Conservation (phyloP, 192 early-diverging fungal species). For the Entrophospora sp. region DNA sequence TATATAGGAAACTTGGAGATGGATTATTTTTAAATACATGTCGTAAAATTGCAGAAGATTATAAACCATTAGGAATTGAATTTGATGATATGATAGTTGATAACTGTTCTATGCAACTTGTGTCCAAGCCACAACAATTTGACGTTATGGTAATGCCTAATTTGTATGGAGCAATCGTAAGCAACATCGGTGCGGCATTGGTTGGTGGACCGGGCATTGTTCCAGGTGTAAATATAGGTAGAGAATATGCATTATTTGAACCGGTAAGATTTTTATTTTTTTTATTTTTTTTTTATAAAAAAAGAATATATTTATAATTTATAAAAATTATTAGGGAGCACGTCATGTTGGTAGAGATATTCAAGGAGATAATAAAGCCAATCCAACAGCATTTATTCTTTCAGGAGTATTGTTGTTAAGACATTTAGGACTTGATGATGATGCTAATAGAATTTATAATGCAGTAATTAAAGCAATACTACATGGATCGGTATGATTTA, state of each 20-base stretch:
- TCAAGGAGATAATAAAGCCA: constrained; percentile 89
- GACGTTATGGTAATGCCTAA: constrained; percentile 99
- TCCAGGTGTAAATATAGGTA: constrained; percentile 96
- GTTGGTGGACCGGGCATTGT: constrained; percentile 94
- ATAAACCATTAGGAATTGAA: constrained; percentile 80
- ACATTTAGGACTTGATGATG: constrained; percentile 81
- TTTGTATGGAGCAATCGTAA: constrained; percentile 99
- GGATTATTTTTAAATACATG: constrained; percentile 96
- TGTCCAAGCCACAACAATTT: constrained; percentile 93
- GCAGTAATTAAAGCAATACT: constrained; percentile 86
- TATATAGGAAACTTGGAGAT: constrained; percentile 83
- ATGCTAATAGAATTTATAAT: constrained; percentile 85
- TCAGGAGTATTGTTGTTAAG: constrained; percentile 94
- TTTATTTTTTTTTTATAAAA: background rate
- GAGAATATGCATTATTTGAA: constrained; percentile 96
- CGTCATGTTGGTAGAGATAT: constrained; percentile 98
- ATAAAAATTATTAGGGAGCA: constrained; percentile 52
- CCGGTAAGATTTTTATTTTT: constrained; percentile 50
- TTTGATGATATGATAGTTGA: constrained; percentile 99
- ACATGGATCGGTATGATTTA: constrained; percentile 60
- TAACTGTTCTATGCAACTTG: constrained; percentile 99
- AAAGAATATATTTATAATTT: background rate
- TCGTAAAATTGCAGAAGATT: constrained; percentile 81
- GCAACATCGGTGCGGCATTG: constrained; percentile 95
- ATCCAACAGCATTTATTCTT: constrained; percentile 89